phyloP scores from a whole-genome alignment of 805 yeast species.

The Clavispora santaluciae region DNA sequence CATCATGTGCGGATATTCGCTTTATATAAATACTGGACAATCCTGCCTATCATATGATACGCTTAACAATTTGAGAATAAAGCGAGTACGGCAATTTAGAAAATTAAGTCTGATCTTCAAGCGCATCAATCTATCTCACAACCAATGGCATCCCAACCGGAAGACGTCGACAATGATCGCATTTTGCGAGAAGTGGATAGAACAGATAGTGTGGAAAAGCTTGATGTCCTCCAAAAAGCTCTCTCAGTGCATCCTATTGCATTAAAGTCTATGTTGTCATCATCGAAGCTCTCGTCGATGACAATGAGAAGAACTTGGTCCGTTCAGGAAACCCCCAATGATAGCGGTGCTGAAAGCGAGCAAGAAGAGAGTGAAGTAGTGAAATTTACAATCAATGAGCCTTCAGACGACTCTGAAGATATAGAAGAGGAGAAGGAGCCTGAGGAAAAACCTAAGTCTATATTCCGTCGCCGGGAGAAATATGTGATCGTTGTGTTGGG shows the following conservation, averaged over 20 bases:
- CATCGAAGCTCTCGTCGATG: neutral
- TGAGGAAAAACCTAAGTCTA: constrained; percentile 1
- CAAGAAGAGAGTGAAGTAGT: neutral
- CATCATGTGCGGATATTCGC: neutral
- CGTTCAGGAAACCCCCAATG: neutral
- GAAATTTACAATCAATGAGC: neutral
- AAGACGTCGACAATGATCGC: neutral
- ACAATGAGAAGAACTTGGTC: constrained; percentile 2
- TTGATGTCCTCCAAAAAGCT: neutral
- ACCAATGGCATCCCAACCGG: neutral
- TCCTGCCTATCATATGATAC: neutral
- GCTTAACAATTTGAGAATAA: too few relatives aligned
- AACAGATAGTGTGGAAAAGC: neutral
- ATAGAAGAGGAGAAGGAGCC: neutral
- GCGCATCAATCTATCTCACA: neutral
- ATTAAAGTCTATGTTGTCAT: neutral
- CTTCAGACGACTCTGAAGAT: neutral
- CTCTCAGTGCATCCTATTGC: constrained; percentile 1
- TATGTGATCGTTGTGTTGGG: constrained; percentile 1
- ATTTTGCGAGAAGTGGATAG: neutral
- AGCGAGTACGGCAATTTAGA: too few relatives aligned
- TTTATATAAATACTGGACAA: neutral
- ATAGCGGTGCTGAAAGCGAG: neutral
- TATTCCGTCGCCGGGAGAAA: constrained; percentile 1
- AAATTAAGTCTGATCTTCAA: too few relatives aligned